Percentiles rank a stretch among this genome's conserved stretches.
These are phyloP conservation scores for Trematosphaeria pertusa DNA, from an alignment of 2,329 filamentous ascomycete species.

Conservation along the genomic window DNA sequence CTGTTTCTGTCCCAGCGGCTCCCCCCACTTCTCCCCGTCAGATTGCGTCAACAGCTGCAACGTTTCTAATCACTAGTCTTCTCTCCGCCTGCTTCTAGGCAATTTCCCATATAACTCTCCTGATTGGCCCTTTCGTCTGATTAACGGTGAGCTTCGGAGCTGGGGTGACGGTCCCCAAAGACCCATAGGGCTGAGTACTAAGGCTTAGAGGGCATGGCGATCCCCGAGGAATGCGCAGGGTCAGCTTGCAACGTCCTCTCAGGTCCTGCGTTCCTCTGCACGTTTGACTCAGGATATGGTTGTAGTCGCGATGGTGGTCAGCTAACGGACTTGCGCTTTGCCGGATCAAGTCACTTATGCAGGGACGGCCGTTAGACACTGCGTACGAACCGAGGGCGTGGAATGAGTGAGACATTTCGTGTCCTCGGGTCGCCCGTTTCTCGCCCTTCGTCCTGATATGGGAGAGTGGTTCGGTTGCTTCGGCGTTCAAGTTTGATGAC, in stretches of 20 bases:
- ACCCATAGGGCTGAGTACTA: conserved; percentile 34
- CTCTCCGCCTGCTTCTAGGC: too few species aligned
- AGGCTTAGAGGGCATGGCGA: conserved; percentile 21
- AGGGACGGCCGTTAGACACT: conserved; percentile 9
- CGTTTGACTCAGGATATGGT: conserved; percentile 12
- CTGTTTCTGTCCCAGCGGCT: too few species aligned
- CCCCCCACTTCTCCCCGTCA: too few species aligned
- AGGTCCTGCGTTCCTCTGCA: conserved; percentile 1
- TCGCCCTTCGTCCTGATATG: too few species aligned
- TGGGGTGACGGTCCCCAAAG: conserved; percentile 11
- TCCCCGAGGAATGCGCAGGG: conserved; percentile 7
- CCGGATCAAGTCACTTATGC: conserved; percentile 10
- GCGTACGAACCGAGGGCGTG: conserved; percentile 10
- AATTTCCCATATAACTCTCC: too few species aligned
- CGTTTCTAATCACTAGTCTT: too few species aligned
- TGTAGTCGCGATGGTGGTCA: conserved; percentile 20
- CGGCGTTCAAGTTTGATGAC: conserved; percentile 1
- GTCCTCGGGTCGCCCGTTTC: conserved; percentile 5
- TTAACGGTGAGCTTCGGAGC: conserved; percentile 37
- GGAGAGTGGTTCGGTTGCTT: neutral
- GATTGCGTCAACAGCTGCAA: too few species aligned
- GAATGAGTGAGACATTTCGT: conserved; percentile 25
- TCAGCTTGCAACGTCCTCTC: conserved; percentile 15
- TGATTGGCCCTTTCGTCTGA: too few species aligned
- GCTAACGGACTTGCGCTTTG: conserved; percentile 6